Evolutionary conservation across 768 basidiomycete species (phyloP).

Genomic region (Galerina marginata): DNA sequence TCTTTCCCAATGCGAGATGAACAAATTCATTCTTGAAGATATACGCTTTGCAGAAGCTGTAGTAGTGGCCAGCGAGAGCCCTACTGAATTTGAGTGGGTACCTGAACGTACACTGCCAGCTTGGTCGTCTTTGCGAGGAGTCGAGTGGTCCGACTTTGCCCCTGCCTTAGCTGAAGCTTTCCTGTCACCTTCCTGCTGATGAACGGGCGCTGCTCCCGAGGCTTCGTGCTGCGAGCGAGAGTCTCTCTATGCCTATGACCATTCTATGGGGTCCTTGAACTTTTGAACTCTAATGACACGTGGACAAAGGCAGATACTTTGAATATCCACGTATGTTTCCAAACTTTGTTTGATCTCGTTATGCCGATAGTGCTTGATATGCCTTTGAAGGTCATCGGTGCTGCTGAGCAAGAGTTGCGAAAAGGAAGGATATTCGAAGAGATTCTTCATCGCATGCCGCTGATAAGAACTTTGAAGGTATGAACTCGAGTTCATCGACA

Average conservation of each 20-base stretch:
- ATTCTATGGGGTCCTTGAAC: constrained; percentile 35
- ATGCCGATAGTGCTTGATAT: background rate
- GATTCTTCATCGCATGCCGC: constrained; percentile 37
- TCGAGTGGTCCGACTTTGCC: constrained; percentile 28
- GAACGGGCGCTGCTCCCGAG: constrained; percentile 19
- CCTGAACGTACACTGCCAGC: constrained; percentile 28
- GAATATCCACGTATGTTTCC: constrained; percentile 32
- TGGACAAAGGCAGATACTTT: constrained; percentile 36
- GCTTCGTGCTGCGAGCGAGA: background rate
- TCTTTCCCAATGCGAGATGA: constrained; percentile 32
- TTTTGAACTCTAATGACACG: constrained; percentile 26
- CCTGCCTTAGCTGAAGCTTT: constrained; percentile 20
- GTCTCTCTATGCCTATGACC: constrained; percentile 35
- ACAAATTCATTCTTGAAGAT: constrained; percentile 28
- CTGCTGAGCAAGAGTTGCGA: constrained; percentile 25
- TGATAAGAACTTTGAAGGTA: constrained; percentile 33
- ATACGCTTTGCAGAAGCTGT: constrained; percentile 8
- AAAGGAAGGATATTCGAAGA: constrained; percentile 33
- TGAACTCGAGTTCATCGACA: background rate
- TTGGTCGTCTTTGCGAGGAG: constrained; percentile 31
- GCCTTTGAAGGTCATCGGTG: constrained; percentile 30
- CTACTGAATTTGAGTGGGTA: constrained; percentile 27
- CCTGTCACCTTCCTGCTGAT: constrained; percentile 26
- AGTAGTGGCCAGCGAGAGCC: constrained; percentile 8
- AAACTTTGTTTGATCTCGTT: too few relatives aligned